A percentile compares a stretch with the other conserved stretches of the same genome.
phyloP scores from a whole-genome alignment of 305 asterid genomes.

The Plantago coronopus region DNA sequence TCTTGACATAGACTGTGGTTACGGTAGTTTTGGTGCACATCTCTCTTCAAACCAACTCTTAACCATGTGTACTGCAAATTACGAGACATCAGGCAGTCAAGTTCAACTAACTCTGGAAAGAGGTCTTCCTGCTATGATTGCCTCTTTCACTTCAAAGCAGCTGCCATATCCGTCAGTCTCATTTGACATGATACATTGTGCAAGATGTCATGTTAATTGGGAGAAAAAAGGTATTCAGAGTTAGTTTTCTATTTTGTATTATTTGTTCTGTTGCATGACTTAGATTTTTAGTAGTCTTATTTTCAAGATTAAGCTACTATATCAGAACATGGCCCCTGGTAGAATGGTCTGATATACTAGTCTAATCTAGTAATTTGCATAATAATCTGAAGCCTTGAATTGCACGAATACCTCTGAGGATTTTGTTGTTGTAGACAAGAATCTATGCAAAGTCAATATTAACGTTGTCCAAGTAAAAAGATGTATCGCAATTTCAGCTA shows the following conservation, averaged over 20 bases:
- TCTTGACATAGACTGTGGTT: slow-evolving; percentile 96
- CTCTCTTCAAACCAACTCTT: slow-evolving; percentile 71
- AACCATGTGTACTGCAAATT: slow-evolving; percentile 91
- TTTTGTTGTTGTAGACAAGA: too few relatives aligned
- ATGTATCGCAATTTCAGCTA: too few relatives aligned
- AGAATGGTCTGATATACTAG: neutral
- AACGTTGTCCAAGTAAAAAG: too few relatives aligned
- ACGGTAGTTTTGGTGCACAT: slow-evolving; percentile 97
- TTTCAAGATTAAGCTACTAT: too few relatives aligned
- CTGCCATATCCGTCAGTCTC: slow-evolving; percentile 92
- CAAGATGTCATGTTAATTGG: slow-evolving; percentile 88
- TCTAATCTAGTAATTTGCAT: neutral
- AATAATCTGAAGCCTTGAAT: neutral
- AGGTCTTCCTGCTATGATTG: slow-evolving; percentile 99
- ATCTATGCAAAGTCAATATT: too few relatives aligned
- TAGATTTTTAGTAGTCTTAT: too few relatives aligned
- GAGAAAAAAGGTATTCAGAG: slow-evolving; percentile 69
- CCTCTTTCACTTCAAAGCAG: slow-evolving; percentile 81
- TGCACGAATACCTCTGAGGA: too few relatives aligned
- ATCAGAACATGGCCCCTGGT: too few relatives aligned
- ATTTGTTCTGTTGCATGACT: too few relatives aligned
- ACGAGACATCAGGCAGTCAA: slow-evolving; percentile 97
- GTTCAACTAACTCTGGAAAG: slow-evolving; percentile 96
- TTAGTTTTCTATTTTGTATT: neutral
- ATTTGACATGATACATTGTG: slow-evolving; percentile 97